Base-by-base conservation (phyloP, 805 yeast species). In the Myxozyma geophila region DNA sequence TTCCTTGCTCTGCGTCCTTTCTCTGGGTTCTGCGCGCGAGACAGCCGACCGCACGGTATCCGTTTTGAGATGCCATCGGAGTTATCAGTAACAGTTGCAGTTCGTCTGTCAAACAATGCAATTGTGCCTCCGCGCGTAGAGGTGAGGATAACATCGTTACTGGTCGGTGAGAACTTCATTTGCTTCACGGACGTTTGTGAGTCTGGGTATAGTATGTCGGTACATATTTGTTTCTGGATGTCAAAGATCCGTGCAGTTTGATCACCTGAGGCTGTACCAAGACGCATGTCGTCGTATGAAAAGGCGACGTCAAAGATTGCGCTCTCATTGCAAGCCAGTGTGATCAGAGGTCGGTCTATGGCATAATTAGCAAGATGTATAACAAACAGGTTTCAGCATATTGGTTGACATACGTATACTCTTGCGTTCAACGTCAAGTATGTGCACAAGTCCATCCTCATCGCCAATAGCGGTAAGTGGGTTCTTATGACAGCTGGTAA, bases 241-340 rank as follows among this genome's bases (percentile, higher is more conserved):
- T 65, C 68, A 21, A 65, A 65, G 10, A 65, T 44, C 8, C 68
- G 63, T 7, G 64, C 66, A 2, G 67, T 65, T 46, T 58, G 60
- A 48, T 65, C 68, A 46, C 66, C 63, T 1, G 66, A 61, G 4
- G 62, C 57, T 7, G 68, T 63, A 35, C 63, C 68, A 21, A 65
- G 50, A 5, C 35, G 47, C 35, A 39, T 40, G 35, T 49, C 53
- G 40, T 54, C 66, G 15, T 33, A 7, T 12, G 68, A 54, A 59
- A 65, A 62, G 7, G 67, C 43, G 9, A 62, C 23, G 54, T 65
- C 68, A 39, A 62, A 65, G 10, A 65, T 58, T 19, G 68, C 66
- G 39, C 64, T 65, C 7, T 62, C 60, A 47, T 65, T 66, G 37
- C 68, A 64, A 2, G 44, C 51, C 15, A 63, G 17, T 12, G 47